These are phyloP conservation scores for Lentinula sp. DNA, from an alignment of 768 basidiomycete species.

Conservation along the genomic window DNA sequence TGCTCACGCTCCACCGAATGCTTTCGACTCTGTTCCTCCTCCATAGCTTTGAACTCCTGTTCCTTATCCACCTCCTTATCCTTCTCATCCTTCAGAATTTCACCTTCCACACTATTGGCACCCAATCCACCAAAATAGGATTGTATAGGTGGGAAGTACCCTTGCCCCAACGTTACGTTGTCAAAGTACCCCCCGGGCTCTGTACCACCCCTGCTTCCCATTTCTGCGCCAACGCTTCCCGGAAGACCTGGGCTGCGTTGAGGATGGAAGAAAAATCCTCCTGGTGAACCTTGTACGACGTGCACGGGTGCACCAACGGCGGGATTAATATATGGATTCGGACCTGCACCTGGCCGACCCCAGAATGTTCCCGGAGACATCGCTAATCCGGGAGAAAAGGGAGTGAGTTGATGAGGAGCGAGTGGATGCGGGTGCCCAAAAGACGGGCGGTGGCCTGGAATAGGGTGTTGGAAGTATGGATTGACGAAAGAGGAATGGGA, in stretches of 20 bases:
- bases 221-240: constrained; percentile 21
- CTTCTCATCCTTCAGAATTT: constrained; percentile 25
- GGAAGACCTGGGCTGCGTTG: constrained; percentile 16
- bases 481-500: background rate
- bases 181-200: constrained; percentile 40
- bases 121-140: constrained; percentile 2
- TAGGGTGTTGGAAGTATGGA: constrained; percentile 13
- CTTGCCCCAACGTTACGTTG: constrained; percentile 13
- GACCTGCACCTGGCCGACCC: constrained; percentile 44
- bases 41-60: constrained; percentile 1
- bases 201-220: constrained; percentile 10
- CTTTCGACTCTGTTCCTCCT: constrained; percentile 7
- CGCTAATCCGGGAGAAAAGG: constrained; percentile 66
- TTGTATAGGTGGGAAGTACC: constrained; percentile 29
- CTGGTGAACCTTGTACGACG: constrained; percentile 9
- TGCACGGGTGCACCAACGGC: constrained; percentile 57
- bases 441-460: constrained; percentile 8
- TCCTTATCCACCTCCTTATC: constrained; percentile 3
- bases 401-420: constrained; percentile 9
- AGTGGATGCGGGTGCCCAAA: constrained; percentile 3
- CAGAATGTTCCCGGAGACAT: constrained; percentile 77
- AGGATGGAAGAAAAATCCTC: background rate
- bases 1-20: constrained; percentile 4
- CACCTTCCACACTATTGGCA: constrained; percentile 20
- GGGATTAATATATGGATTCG: constrained; percentile 45